A percentile compares a stretch with the other conserved stretches of the same genome.
phyloP scores from a whole-genome alignment of 768 basidiomycete species.

The Ramaria sp. region DNA sequence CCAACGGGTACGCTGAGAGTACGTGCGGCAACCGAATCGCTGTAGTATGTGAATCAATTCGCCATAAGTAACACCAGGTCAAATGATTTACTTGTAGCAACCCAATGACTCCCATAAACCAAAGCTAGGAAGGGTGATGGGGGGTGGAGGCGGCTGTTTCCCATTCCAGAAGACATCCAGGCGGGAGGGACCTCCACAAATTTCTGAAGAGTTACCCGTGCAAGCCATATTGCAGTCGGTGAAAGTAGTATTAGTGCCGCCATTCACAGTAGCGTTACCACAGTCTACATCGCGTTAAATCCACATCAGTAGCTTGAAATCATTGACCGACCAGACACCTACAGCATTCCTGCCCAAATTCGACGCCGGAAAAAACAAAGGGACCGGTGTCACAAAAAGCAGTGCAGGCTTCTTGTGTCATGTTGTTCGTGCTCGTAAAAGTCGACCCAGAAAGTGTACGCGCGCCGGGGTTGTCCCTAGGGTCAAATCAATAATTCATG shows the following conservation, averaged over 20 bases:
- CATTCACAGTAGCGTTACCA: slow-evolving; percentile 41
- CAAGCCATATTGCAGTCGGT: slow-evolving; percentile 56
- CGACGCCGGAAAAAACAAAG: slow-evolving; percentile 60
- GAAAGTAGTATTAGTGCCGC: slow-evolving; percentile 31
- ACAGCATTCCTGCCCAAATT: slow-evolving; percentile 61
- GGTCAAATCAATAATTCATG: neutral
- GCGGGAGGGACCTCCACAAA: slow-evolving; percentile 49
- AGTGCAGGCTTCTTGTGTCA: slow-evolving; percentile 52
- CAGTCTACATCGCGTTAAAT: slow-evolving; percentile 40
- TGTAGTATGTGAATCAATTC: neutral
- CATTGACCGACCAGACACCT: slow-evolving; percentile 12
- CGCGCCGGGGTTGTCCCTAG: slow-evolving; percentile 43
- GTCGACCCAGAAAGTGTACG: slow-evolving; percentile 47
- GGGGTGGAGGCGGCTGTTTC: slow-evolving; percentile 40
- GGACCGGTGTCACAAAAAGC: slow-evolving; percentile 32
- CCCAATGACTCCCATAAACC: slow-evolving; percentile 63
- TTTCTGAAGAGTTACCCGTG: slow-evolving; percentile 44
- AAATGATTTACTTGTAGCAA: slow-evolving; percentile 50
- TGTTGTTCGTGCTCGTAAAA: slow-evolving; percentile 34
- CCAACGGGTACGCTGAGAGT: slow-evolving; percentile 7
- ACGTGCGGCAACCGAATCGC: slow-evolving; percentile 8
- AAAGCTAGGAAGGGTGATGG: slow-evolving; percentile 39
- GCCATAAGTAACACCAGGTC: neutral
- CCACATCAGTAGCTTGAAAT: slow-evolving; percentile 1
- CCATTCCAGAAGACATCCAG: slow-evolving; percentile 62